Evolutionary conservation across 2,329 filamentous ascomycete species (phyloP), one percentile per base, ranked within the genome.

Genomic region (Phialocephala subalpina): DNA sequence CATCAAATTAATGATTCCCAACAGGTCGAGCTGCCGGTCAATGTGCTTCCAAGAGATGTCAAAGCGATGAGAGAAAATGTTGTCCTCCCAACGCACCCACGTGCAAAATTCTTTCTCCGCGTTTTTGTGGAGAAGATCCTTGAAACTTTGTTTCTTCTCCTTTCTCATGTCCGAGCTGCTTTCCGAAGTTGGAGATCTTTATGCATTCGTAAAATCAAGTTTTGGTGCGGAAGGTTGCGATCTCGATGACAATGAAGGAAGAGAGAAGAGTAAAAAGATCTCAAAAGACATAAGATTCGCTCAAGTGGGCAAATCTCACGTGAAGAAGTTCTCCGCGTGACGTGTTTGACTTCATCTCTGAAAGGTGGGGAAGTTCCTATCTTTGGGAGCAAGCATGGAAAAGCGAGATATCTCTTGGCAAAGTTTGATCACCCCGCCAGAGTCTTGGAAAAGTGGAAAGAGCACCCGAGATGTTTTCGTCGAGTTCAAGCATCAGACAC

Each of bases 71-170:
- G 4, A 49, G 11, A 25, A 25, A 5, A 5, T n/a, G 45, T 25
- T n/a, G 45, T 49, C 45, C 45, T 49, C 45, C 45, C 45, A 49
- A 49, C n/a, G 11, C 45, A 49, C 45, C 45, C 45, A 49, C 45
- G 45, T 49, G 45, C 45, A 49, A 49, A 25, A 22, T 11, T 6
- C 7, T n/a, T 49, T 49, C 5, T n/a, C 45, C 18, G 2, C n/a
- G n/a, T 49, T 49, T 42, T 49, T 49, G n/a, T 49, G 45, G 45
- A 49, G 45, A 49, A 20, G 38, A 4, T 42, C 38, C 38, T 42
- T 14, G n/a, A 49, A 49, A 49, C n/a, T 49, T 25, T 22, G 38
- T n/a, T 42, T 42, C 12, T 42, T 42, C 5, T 3, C 3, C 38
- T 5, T 6, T 5, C 29, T 4, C 29, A 42, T 42, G 5, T 49